Evolutionary conservation across 352 stramenopile genomes (phyloP), one percentile per base, ranked within the genome.

Genomic region (Phytophthora pisi): DNA sequence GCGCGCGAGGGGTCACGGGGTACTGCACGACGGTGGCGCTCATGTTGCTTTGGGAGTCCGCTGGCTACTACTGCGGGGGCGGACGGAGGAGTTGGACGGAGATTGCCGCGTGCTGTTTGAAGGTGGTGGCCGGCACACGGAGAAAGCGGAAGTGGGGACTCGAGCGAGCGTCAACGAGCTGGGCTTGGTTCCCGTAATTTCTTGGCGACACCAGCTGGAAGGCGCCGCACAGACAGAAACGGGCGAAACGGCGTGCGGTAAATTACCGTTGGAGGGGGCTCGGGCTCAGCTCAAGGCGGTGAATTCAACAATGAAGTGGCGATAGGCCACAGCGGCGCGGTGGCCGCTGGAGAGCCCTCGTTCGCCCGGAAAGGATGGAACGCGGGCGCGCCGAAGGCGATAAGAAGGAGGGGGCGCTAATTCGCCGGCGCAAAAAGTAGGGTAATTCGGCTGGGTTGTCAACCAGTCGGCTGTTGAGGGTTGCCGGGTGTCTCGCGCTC

Each of bases 21-120:
- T 93, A 93, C 66, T 93, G 85, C 16, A 86, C 87, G 51, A 95
- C 84, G 34, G 85, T 93, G 13, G 87, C 87, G 65, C 85, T 95
- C 87, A 95, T 95, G 30, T 28, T 55, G 18, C 20, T 34, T 8
- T 46, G 49, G 9, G 34, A 46, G 40, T 46, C 40, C 40, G 40
- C 40, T n/a, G 10, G 40, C 10, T 23, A 46, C 6, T n/a, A 20
- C 20, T 20, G 20, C 20, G 20, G 36, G 11, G 36, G 36, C 11
- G 13, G 36, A 13, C 20, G 20, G 20, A 20, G 5, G 3, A 20
- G 38, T n/a, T 7, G 20, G 20, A 20, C 0, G 3, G 38, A 15
- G 11, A 42, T 42, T 16, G 34, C 43, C 24, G 23, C 43, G n/a
- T 36, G 30, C 51, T 49, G 51, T 30, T 66, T 59, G 53, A 69